These are phyloP conservation scores for Holtermannia corniformis DNA, from an alignment of 768 basidiomycete species.

Conservation along the genomic window DNA sequence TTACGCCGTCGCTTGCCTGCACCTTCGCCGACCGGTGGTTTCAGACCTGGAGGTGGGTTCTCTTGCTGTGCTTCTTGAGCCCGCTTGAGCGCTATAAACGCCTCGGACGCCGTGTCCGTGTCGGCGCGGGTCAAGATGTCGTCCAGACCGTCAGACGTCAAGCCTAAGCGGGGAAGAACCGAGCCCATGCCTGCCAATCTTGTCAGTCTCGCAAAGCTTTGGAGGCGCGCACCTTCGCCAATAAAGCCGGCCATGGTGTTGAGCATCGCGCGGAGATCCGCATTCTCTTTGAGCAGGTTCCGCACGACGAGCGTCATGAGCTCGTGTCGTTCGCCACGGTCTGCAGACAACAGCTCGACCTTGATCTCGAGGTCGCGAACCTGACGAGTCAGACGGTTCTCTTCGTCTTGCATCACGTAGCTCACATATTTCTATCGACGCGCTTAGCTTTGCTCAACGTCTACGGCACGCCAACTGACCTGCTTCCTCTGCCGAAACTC, in stretches of 20 bases:
- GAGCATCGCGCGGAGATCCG: slow-evolving; percentile 67
- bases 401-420: background rate
- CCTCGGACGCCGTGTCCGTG: slow-evolving; percentile 88
- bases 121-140: slow-evolving; percentile 74
- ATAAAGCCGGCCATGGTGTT: slow-evolving; percentile 69
- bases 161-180: slow-evolving; percentile 35
- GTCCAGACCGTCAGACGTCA: slow-evolving; percentile 55
- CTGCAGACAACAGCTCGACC: slow-evolving; percentile 87
- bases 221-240: slow-evolving; percentile 60
- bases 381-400: slow-evolving; percentile 43
- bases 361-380: slow-evolving; percentile 91
- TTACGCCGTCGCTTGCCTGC: slow-evolving; percentile 8
- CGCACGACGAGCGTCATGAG: slow-evolving; percentile 68
- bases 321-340: slow-evolving; percentile 75
- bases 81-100: slow-evolving; percentile 60
- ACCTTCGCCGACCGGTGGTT: background rate
- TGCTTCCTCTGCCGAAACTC: slow-evolving; percentile 89
- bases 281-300: slow-evolving; percentile 87
- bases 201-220: background rate
- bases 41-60: background rate
- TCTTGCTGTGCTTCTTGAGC: slow-evolving; percentile 15
- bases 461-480: slow-evolving; percentile 54
- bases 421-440: slow-evolving; percentile 5
- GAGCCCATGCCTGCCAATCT: slow-evolving; percentile 31
- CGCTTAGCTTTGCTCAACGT: background rate